Conservation (phyloP, 805 yeast genomes). For the Metschnikowia lochheadii region DNA sequence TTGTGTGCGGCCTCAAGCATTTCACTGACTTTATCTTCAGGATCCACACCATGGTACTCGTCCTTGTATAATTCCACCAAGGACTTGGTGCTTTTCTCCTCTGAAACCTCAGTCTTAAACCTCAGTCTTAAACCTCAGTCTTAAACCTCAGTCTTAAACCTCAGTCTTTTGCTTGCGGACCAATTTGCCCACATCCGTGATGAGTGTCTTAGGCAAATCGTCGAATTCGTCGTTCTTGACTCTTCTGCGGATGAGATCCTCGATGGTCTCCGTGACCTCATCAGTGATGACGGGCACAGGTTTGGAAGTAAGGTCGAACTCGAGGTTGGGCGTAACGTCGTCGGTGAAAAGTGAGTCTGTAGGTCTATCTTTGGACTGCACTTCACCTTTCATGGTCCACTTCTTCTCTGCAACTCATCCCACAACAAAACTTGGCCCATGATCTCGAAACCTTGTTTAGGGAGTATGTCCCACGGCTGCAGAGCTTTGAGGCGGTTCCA, state of each 20-base stretch:
- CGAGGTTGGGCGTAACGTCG: constrained; percentile 49
- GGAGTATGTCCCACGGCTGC: constrained; percentile 36
- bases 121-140: too few relatives aligned
- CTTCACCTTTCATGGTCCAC: constrained; percentile 96
- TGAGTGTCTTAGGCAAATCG: constrained; percentile 71
- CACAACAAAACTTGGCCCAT: constrained; percentile 81
- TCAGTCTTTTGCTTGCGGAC: constrained; percentile 40
- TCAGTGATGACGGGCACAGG: constrained; percentile 94
- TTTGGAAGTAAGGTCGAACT: constrained; percentile 88
- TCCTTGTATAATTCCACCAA: constrained; percentile 91
- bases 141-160: too few relatives aligned
- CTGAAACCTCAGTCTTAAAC: constrained; percentile 83
- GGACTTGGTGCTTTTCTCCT: constrained; percentile 79
- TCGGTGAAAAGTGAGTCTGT: constrained; percentile 78
- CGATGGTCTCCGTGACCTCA: constrained; percentile 80
- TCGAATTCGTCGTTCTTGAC: constrained; percentile 74
- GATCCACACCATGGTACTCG: constrained; percentile 53
- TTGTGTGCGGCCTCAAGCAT: constrained; percentile 69
- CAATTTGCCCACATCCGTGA: constrained; percentile 62
- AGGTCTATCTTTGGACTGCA: constrained; percentile 75
- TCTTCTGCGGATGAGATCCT: constrained; percentile 83
- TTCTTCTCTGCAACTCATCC: constrained; percentile 87
- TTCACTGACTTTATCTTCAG: constrained; percentile 50
- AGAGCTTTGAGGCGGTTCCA: constrained; percentile 52
- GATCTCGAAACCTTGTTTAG: constrained; percentile 59